phyloP scores from a whole-genome alignment of 257 asterid genomes.

The Verbascum thapsus region DNA sequence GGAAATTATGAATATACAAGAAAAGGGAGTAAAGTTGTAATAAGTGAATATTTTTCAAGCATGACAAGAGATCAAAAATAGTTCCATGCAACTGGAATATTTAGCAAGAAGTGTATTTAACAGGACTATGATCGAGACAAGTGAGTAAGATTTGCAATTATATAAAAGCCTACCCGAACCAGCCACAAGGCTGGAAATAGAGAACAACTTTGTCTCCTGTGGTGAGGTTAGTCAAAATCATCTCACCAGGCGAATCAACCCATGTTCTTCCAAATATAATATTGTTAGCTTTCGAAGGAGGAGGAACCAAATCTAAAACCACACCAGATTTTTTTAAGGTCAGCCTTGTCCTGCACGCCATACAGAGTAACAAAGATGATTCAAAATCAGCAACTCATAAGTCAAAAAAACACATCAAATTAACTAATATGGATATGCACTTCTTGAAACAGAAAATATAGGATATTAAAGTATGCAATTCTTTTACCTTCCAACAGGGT shows the following conservation, averaged over 20 bases:
- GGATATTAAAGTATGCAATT: neutral
- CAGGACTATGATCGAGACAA: no score
- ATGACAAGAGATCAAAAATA: no score
- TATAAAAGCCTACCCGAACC: constrained; percentile 57
- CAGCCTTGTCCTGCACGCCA: constrained; percentile 51
- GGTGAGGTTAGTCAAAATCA: constrained; percentile 63
- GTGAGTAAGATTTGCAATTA: no score
- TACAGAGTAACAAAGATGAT: neutral
- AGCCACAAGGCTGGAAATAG: constrained; percentile 71
- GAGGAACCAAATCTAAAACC: constrained; percentile 66
- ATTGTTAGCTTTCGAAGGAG: constrained; percentile 66
- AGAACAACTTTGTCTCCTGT: constrained; percentile 70
- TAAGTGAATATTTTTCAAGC: no score
- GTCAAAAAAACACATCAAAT: neutral
- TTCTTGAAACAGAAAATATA: neutral
- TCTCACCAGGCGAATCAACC: constrained; percentile 74
- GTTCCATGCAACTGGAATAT: no score
- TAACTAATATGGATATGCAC: neutral
- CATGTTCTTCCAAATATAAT: constrained; percentile 69
- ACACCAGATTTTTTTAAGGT: constrained; percentile 55
- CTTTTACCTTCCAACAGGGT: constrained; percentile 63
- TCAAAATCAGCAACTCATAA: neutral
- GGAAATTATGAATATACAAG: no score
- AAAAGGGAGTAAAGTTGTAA: no score
- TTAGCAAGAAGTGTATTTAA: no score